Evolutionary conservation across 169 alveolate species (phyloP).

Genomic region (Plasmodium yoelii): DNA sequence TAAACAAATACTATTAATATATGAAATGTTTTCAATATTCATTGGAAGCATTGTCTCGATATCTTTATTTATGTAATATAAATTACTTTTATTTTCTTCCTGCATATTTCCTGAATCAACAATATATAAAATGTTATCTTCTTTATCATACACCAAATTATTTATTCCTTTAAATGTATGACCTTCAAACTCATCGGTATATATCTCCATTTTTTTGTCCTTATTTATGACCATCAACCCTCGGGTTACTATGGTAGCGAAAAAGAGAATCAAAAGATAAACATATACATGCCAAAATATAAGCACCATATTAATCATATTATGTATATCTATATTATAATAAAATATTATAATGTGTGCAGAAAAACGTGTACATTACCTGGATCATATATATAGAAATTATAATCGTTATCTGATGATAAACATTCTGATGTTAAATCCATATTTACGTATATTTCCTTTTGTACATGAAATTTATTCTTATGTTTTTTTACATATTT

Average conservation of each 20-base stretch:
- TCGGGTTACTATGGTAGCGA: constrained; percentile 14
- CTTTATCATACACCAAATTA: constrained; percentile 34
- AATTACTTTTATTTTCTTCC: constrained; percentile 67
- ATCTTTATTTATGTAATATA: constrained; percentile 72
- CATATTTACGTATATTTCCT: constrained; percentile 36
- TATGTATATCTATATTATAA: background rate
- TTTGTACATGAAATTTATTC: constrained; percentile 13
- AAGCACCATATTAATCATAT: background rate
- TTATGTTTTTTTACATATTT: constrained; percentile 25
- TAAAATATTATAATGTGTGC: background rate
- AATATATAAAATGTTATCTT: constrained; percentile 35
- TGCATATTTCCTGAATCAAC: constrained; percentile 68
- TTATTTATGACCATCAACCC: constrained; percentile 60
- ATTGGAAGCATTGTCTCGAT: constrained; percentile 62
- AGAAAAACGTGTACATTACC: constrained; percentile 13
- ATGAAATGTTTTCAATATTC: constrained; percentile 19
- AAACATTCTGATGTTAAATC: constrained; percentile 58
- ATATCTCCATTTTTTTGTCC: constrained; percentile 47
- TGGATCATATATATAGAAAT: constrained; percentile 71
- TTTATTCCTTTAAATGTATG: constrained; percentile 29
- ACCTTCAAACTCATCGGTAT: constrained; percentile 61
- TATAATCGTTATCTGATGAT: constrained; percentile 66
- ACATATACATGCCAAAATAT: constrained; percentile 2
- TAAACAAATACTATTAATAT: constrained; percentile 61
- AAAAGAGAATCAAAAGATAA: constrained; percentile 2